These are phyloP conservation scores for Xylaria sp. DNA, from an alignment of 2,329 filamentous ascomycete species.

Conservation along the genomic window DNA sequence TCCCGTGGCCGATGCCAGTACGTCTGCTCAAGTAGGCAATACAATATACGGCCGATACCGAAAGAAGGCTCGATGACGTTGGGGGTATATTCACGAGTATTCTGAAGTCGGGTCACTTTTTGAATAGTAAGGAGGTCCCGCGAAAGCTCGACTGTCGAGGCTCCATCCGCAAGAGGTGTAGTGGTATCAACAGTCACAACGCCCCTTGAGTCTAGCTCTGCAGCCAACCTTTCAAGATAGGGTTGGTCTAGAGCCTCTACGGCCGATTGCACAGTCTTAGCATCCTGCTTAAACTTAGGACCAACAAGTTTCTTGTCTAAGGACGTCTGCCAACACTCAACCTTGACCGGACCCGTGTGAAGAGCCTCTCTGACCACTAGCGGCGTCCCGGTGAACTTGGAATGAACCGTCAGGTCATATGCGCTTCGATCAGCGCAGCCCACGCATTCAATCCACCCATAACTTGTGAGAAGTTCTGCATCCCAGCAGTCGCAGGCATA, in stretches of 20 bases:
- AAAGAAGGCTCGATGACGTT: slow-evolving; percentile 86
- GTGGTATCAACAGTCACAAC: slow-evolving; percentile 82
- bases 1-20: slow-evolving; percentile 21
- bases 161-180: slow-evolving; percentile 63
- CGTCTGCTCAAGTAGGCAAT: slow-evolving; percentile 64
- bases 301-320: slow-evolving; percentile 97
- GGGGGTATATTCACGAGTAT: slow-evolving; percentile 89
- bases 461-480: slow-evolving; percentile 87
- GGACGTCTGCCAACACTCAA: slow-evolving; percentile 89
- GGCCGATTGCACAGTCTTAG: slow-evolving; percentile 66
- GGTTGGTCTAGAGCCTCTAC: slow-evolving; percentile 81
- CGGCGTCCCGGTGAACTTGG: slow-evolving; percentile 88
- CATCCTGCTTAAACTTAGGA: slow-evolving; percentile 93
- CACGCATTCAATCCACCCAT: slow-evolving; percentile 98
- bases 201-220: slow-evolving; percentile 76
- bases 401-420: slow-evolving; percentile 91
- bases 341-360: slow-evolving; percentile 74
- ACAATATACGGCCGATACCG: slow-evolving; percentile 70
- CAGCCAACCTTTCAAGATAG: slow-evolving; percentile 80
- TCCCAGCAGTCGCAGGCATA: slow-evolving; percentile 99
- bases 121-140: slow-evolving; percentile 86
- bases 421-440: slow-evolving; percentile 95
- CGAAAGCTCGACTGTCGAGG: slow-evolving; percentile 75
- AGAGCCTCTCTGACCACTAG: slow-evolving; percentile 86
- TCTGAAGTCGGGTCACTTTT: slow-evolving; percentile 82